Evolutionary conservation across 2,329 filamentous ascomycete species (phyloP).

Genomic region (Trichoderma atroviride): DNA sequence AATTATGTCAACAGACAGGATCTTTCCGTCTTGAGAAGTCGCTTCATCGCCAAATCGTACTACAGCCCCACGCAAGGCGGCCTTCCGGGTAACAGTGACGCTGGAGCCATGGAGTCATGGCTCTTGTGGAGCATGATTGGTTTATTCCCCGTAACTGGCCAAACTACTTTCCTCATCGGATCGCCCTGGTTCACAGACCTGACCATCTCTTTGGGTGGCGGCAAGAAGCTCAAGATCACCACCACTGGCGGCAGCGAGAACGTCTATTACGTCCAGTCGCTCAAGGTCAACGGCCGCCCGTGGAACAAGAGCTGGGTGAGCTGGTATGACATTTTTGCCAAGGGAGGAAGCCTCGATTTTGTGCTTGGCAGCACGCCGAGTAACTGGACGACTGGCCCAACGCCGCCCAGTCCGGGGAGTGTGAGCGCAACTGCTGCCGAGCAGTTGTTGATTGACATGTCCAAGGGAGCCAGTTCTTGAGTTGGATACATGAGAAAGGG

Average conservation of each 20-base stretch:
- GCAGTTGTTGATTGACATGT: conserved; percentile 26
- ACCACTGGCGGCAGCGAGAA: conserved; percentile 52
- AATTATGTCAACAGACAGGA: conserved; percentile 67
- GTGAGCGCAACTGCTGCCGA: conserved; percentile 26
- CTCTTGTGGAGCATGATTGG: conserved; percentile 70
- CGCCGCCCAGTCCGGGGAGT: conserved; percentile 62
- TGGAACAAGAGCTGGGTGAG: conserved; percentile 68
- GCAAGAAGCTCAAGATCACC: conserved; percentile 58
- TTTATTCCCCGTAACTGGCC: conserved; percentile 68
- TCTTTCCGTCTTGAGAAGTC: conserved; percentile 60
- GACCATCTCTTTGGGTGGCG: conserved; percentile 59
- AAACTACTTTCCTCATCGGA: conserved; percentile 67
- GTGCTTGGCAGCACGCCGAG: conserved; percentile 57
- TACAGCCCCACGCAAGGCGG: conserved; percentile 59
- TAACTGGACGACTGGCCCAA: conserved; percentile 61
- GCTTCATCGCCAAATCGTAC: conserved; percentile 60
- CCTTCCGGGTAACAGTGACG: conserved; percentile 71
- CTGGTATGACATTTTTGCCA: conserved; percentile 67
- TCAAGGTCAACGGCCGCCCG: conserved; percentile 63
- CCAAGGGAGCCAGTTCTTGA: background rate
- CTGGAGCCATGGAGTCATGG: conserved; percentile 73
- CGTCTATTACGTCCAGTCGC: conserved; percentile 64
- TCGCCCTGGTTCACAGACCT: conserved; percentile 65
- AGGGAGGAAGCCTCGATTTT: conserved; percentile 66
- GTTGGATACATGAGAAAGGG: background rate